A percentile compares a stretch with the other conserved stretches of the same genome.
Conservation (phyloP, 805 yeast species). For the Wickerhamia fluorescens region DNA sequence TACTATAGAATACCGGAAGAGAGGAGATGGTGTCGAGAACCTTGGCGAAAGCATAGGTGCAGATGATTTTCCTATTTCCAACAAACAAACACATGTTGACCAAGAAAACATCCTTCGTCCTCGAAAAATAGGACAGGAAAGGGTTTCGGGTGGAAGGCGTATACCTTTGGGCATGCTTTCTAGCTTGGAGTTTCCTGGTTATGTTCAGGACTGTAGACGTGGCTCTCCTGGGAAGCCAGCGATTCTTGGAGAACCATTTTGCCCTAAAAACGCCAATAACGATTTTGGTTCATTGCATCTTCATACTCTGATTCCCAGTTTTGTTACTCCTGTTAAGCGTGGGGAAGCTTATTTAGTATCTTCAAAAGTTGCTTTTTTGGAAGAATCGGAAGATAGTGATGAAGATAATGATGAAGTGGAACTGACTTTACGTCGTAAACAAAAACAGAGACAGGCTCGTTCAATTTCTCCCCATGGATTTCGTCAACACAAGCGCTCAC, state of each 20-base stretch:
- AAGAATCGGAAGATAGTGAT: constrained; percentile 1
- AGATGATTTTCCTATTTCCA: too few species aligned
- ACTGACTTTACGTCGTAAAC: constrained; percentile 5
- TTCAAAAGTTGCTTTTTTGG: constrained; percentile 6
- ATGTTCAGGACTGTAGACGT: constrained; percentile 4
- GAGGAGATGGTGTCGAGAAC: too few species aligned
- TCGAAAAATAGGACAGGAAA: constrained; percentile 10
- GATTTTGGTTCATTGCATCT: constrained; percentile 24
- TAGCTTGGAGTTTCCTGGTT: constrained; percentile 26
- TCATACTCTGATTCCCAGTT: constrained; percentile 22
- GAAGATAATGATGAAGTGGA: constrained; percentile 16
- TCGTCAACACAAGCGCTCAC: constrained; percentile 20
- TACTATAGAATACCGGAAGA: too few species aligned
- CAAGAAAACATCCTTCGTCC: constrained; percentile 38
- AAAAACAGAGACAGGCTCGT: neutral
- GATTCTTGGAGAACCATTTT: constrained; percentile 21
- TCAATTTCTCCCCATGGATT: neutral
- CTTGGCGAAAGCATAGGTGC: too few species aligned
- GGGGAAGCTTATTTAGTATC: constrained; percentile 13
- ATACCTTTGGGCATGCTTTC: constrained; percentile 21
- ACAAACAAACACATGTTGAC: constrained; percentile 23
- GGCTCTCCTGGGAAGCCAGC: constrained; percentile 2
- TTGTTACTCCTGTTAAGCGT: constrained; percentile 28
- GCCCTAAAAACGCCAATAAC: constrained; percentile 23
- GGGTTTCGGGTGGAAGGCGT: constrained; percentile 9